A percentile compares a stretch with the other conserved stretches of the same genome.
Evolutionary conservation across 768 basidiomycete genomes (phyloP).

Genomic region (Serpula lacrymans): DNA sequence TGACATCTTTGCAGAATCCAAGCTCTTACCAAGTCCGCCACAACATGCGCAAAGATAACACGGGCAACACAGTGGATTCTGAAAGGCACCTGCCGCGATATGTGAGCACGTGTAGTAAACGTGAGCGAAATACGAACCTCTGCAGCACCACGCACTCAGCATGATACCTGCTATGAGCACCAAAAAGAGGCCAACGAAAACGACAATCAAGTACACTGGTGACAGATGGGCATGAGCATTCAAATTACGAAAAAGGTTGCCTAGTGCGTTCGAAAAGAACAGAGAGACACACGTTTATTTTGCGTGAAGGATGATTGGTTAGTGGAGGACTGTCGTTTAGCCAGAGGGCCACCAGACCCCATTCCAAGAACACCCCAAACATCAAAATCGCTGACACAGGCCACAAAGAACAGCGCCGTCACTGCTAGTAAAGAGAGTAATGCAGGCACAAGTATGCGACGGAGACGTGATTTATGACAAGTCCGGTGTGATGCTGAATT

Average conservation of each 20-base stretch:
- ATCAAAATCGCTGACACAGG: conserved; percentile 25
- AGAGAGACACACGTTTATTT: conserved; percentile 37
- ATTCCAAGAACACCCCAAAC: conserved; percentile 22
- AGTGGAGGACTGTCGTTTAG: conserved; percentile 21
- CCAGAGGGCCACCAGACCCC: conserved; percentile 24
- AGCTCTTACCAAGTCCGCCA: conserved; percentile 54
- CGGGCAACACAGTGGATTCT: conserved; percentile 65
- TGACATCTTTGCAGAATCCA: neutral
- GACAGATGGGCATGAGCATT: neutral
- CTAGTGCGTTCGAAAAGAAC: too few species aligned
- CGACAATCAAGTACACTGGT: conserved; percentile 58
- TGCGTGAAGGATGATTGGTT: conserved; percentile 32
- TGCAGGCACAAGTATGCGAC: conserved; percentile 33
- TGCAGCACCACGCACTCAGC: conserved; percentile 66
- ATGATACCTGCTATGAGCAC: conserved; percentile 53
- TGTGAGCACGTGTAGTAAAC: neutral
- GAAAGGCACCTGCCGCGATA: conserved; percentile 41
- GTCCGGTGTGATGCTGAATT: conserved; percentile 22
- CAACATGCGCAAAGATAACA: conserved; percentile 74
- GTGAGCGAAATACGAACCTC: conserved; percentile 31
- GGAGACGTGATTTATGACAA: conserved; percentile 29
- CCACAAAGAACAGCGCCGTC: conserved; percentile 27
- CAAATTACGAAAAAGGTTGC: neutral
- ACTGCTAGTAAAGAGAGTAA: conserved; percentile 29
- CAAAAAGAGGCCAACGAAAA: conserved; percentile 61